Conservation (phyloP, 208 protist species). For the Giardia muris region DNA sequence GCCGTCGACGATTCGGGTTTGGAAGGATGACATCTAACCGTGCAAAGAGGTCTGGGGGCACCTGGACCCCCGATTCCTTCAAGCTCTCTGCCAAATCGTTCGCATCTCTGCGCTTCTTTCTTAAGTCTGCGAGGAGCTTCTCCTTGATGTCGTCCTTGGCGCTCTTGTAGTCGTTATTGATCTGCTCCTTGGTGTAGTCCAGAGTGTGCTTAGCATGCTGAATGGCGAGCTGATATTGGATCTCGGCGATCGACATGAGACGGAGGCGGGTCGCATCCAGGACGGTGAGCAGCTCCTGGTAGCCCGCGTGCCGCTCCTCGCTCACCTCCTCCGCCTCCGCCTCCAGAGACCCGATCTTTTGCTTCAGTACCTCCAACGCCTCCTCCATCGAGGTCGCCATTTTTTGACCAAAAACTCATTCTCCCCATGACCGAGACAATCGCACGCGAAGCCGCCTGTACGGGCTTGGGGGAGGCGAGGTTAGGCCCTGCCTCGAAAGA, state of each 20-base stretch:
- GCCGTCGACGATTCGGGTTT: not conserved
- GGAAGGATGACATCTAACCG: not conserved
- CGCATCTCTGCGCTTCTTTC: not conserved
- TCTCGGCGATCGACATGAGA: not conserved
- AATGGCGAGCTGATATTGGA: constrained; percentile 15
- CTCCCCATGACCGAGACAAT: not conserved
- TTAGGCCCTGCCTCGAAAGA: too few species aligned
- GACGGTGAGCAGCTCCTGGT: not conserved
- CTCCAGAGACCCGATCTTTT: constrained; percentile 40
- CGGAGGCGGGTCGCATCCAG: not conserved
- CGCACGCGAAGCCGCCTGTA: too few species aligned
- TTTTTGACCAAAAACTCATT: not conserved
- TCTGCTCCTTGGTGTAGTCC: not conserved
- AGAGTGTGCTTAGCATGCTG: constrained; percentile 11
- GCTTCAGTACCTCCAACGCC: constrained; percentile 3
- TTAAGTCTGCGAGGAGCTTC: not conserved
- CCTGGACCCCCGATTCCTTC: not conserved
- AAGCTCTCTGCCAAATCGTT: constrained; percentile 9
- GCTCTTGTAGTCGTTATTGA: not conserved
- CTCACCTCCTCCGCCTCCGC: not conserved
- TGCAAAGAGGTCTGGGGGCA: not conserved
- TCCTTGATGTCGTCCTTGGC: constrained; percentile 8
- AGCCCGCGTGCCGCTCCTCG: not conserved
- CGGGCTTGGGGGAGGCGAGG: too few species aligned
- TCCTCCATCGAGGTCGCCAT: not conserved